Evolutionary conservation across 345 rosid genomes (phyloP).

Genomic region (Lepidium africanum): DNA sequence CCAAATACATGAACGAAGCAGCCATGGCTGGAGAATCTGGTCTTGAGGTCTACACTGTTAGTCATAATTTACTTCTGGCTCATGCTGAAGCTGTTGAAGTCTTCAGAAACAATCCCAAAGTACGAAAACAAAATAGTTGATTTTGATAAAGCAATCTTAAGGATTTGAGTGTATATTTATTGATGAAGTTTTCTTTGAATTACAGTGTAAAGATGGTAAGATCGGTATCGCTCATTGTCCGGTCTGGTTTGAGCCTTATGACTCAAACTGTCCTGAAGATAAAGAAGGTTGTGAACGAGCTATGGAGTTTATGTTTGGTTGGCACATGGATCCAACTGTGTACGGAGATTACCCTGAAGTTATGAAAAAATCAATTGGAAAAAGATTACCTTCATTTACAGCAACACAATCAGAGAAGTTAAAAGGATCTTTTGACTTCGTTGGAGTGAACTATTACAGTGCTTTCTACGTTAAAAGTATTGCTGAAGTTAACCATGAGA

Average conservation of each 20-base stretch:
- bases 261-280: constrained; percentile 13
- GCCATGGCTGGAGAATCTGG: constrained; percentile 28
- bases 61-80: constrained; percentile 29
- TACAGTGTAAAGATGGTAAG: constrained; percentile 32
- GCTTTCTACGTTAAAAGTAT: constrained; percentile 22
- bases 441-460: constrained; percentile 32
- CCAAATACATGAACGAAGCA: constrained; percentile 25
- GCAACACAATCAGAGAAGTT: constrained; percentile 15
- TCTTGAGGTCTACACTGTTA: constrained; percentile 25
- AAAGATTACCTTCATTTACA: constrained; percentile 28
- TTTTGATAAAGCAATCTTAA: background rate
- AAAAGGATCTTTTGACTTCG: constrained; percentile 27
- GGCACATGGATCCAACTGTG: constrained; percentile 32
- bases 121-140: background rate
- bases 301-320: constrained; percentile 32
- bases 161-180: background rate
- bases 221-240: constrained; percentile 31
- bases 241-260: constrained; percentile 31
- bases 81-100: constrained; percentile 30
- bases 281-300: constrained; percentile 27
- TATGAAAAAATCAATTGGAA: constrained; percentile 21
- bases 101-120: constrained; percentile 26
- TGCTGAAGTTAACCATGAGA: constrained; percentile 11
- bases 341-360: constrained; percentile 32
- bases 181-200: background rate